These are phyloP conservation scores for Hydnum rufescens DNA, from an alignment of 768 basidiomycete species.

Conservation along the genomic window DNA sequence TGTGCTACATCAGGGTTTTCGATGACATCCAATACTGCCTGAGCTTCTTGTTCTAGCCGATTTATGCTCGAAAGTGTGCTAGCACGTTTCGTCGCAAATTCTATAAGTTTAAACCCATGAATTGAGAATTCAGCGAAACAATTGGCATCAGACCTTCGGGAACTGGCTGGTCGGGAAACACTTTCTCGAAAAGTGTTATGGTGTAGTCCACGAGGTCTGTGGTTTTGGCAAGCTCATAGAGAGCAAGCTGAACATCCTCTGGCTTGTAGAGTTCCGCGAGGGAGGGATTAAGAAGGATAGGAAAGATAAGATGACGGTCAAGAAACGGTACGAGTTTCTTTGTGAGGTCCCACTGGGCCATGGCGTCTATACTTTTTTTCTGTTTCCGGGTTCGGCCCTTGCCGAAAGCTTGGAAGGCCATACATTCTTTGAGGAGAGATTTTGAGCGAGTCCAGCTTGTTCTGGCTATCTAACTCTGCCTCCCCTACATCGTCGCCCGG, in stretches of 20 bases:
- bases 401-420: too few species aligned
- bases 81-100: slow-evolving; percentile 67
- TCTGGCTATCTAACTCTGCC: neutral
- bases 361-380: too few species aligned
- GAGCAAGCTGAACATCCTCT: slow-evolving; percentile 67
- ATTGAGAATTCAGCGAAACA: neutral
- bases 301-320: slow-evolving; percentile 88
- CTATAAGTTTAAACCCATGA: slow-evolving; percentile 22
- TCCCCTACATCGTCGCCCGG: neutral
- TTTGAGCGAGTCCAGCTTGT: neutral
- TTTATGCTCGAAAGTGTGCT: slow-evolving; percentile 71
- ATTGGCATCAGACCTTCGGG: slow-evolving; percentile 36
- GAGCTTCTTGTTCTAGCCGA: slow-evolving; percentile 71
- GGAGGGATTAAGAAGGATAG: slow-evolving; percentile 72
- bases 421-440: neutral
- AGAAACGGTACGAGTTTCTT: slow-evolving; percentile 79
- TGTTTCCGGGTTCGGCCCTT: too few species aligned
- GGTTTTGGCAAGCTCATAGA: slow-evolving; percentile 92
- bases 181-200: slow-evolving; percentile 54
- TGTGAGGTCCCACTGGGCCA: slow-evolving; percentile 80
- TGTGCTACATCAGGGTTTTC: slow-evolving; percentile 93
- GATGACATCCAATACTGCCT: slow-evolving; percentile 86
- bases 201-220: slow-evolving; percentile 99
- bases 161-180: slow-evolving; percentile 49
- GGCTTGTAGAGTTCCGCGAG: slow-evolving; percentile 56